Percentiles rank a stretch among this genome's conserved stretches.
These are phyloP conservation scores for Cadophora malorum DNA, from an alignment of 2,329 filamentous ascomycete species.

Conservation along the genomic window DNA sequence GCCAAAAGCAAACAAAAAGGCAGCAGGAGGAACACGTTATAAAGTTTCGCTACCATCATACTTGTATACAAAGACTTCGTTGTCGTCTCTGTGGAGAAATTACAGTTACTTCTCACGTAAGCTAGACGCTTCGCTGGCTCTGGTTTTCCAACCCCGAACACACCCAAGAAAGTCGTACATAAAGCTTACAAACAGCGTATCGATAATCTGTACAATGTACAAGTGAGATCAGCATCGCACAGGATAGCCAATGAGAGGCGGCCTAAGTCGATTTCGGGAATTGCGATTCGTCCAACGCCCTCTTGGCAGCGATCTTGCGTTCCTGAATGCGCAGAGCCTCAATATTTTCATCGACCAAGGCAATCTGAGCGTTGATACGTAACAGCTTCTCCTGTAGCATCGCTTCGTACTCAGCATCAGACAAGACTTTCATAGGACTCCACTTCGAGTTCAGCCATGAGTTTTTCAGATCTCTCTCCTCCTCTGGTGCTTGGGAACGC, in stretches of 20 bases:
- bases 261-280: constrained; percentile 14
- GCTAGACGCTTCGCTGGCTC: neutral
- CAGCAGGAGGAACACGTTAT: no score
- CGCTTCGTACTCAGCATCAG: constrained; percentile 74
- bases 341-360: constrained; percentile 79
- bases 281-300: constrained; percentile 6
- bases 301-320: constrained; percentile 24
- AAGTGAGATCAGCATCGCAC: constrained; percentile 7
- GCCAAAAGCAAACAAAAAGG: no score
- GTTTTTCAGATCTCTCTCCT: constrained; percentile 45
- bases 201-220: neutral
- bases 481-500: constrained; percentile 17
- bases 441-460: constrained; percentile 64
- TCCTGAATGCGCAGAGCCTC: constrained; percentile 50
- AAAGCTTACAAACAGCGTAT: neutral
- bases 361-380: constrained; percentile 76
- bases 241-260: neutral
- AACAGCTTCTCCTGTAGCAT: constrained; percentile 76
- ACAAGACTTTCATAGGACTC: constrained; percentile 73
- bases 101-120: constrained; percentile 10
- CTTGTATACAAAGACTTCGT: neutral
- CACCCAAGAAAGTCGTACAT: neutral
- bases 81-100: neutral
- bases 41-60: neutral
- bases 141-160: neutral